phyloP scores from a whole-genome alignment of 805 yeast species.

The Zygoascus flipseniorum region DNA sequence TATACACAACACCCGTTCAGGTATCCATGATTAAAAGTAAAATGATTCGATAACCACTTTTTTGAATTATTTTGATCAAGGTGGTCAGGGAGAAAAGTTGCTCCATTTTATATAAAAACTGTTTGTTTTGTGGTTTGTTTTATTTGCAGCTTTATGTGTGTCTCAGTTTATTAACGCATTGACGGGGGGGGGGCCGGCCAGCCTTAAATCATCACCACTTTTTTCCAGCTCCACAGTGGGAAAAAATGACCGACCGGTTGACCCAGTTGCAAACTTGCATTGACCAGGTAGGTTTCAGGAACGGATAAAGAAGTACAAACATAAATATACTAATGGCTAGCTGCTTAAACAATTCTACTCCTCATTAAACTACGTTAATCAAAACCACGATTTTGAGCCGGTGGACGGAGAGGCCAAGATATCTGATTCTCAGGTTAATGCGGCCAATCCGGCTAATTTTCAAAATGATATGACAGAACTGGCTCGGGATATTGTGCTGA shows the following conservation, averaged over 20 bases:
- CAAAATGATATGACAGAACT: slow-evolving; percentile 51
- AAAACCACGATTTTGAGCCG: slow-evolving; percentile 56
- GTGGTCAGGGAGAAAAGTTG: too few relatives aligned
- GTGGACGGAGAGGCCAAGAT: slow-evolving; percentile 46
- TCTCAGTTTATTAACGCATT: background rate
- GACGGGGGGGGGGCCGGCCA: too few relatives aligned
- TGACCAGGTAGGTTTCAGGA: slow-evolving; percentile 45
- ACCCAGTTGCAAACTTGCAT: slow-evolving; percentile 85
- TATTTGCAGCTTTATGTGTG: background rate
- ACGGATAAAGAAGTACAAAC: background rate
- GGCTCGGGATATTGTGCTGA: slow-evolving; percentile 74
- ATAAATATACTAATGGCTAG: slow-evolving; percentile 9
- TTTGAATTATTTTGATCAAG: too few relatives aligned
- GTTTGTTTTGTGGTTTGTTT: too few relatives aligned
- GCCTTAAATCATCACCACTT: background rate
- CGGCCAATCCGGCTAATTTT: slow-evolving; percentile 21
- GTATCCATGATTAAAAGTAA: too few relatives aligned
- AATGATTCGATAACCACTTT: too few relatives aligned
- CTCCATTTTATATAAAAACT: too few relatives aligned
- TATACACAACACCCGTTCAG: background rate
- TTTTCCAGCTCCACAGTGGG: background rate
- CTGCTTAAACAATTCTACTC: slow-evolving; percentile 31
- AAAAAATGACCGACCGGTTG: slow-evolving; percentile 70
- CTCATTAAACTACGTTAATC: slow-evolving; percentile 45
- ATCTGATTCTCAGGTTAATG: slow-evolving; percentile 43